Evolutionary conservation across 805 yeast species (phyloP).

Genomic region (Metschnikowia amazonensis): DNA sequence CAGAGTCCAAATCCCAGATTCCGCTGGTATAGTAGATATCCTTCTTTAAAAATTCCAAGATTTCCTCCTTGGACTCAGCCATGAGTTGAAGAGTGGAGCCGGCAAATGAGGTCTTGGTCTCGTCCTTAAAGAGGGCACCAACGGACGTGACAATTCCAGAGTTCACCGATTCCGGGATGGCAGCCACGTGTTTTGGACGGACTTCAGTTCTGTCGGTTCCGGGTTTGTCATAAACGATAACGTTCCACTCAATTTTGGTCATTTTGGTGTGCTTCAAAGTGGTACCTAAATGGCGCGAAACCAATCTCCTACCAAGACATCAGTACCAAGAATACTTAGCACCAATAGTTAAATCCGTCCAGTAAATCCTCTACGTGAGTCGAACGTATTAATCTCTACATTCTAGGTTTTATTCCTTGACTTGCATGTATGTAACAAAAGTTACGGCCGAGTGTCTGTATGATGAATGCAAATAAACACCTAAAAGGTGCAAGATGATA

Average conservation of each 20-base stretch:
- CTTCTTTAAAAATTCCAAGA: conserved; percentile 55
- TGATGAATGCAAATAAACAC: conserved; percentile 18
- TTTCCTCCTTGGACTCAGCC: conserved; percentile 65
- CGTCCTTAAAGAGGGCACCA: conserved; percentile 49
- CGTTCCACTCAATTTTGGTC: conserved; percentile 39
- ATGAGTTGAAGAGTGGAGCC: conserved; percentile 64
- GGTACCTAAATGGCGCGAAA: background rate
- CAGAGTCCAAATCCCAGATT: conserved; percentile 71
- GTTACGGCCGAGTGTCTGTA: conserved; percentile 8
- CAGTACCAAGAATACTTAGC: background rate
- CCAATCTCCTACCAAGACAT: no score
- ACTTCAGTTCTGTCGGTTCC: conserved; percentile 51
- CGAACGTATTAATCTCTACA: background rate
- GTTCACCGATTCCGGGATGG: conserved; percentile 40
- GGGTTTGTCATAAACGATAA: conserved; percentile 66
- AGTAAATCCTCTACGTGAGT: background rate
- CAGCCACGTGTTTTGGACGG: conserved; percentile 53
- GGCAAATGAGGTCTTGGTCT: conserved; percentile 49
- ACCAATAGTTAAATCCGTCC: background rate
- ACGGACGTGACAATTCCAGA: conserved; percentile 42
- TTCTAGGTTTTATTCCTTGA: background rate
- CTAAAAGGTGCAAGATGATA: conserved; percentile 2
- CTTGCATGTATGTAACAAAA: background rate
- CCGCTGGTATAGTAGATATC: conserved; percentile 65
- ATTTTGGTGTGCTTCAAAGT: conserved; percentile 1